Base-by-base conservation (phyloP, 2,329 filamentous ascomycete species). In the Hypoxylon sp. region DNA sequence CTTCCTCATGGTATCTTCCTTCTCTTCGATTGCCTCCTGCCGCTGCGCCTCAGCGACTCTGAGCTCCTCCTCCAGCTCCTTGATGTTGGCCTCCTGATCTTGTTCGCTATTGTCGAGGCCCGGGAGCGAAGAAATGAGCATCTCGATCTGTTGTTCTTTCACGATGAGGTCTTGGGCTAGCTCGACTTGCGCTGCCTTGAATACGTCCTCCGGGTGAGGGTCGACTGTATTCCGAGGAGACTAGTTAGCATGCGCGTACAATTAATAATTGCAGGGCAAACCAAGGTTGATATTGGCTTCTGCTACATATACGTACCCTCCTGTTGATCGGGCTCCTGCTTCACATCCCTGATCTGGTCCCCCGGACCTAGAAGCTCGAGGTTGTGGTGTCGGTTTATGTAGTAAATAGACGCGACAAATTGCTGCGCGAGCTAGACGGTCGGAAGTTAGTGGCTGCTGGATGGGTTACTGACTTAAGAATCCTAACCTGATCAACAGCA, bases 111-210 rank as follows among this genome's bases (percentile, higher is more conserved):
- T 92, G 48, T 93, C 91, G 21, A 96, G 82, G 0, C 93, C 93
- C 0, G 93, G 93, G 1, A 97, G 84, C 21, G 86, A 88, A 15
- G 89, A 91, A 64, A 95, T 92, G 52, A 96, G 82, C 48, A 88
- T 84, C 78, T 96, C 93, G 68, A 96, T 93, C 81, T 95, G 92
- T 81, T 94, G 92, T 74, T 94, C 91, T 75, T 94, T 93, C 64
- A 92, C 79, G 64, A 95, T 90, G 27, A 96, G 83, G 77, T 95
- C 93, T 68, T 88, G 87, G 39, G 92, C 91, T 58, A 96, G 84
- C 78, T 95, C 92, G 67, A 89, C 84, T 76, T 93, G 87, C 51
- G 90, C 88, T 2, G 87, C 86, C 61, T 87, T 84, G 79, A 93
- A 93, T 55, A 88, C 87, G 46, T 91, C 88, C 8, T 86, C 80